Percentiles rank a stretch among this genome's conserved stretches.
These are phyloP conservation scores for Pochonia chlamydosporia DNA, from an alignment of 2,329 filamentous ascomycete species.

Conservation along the genomic window DNA sequence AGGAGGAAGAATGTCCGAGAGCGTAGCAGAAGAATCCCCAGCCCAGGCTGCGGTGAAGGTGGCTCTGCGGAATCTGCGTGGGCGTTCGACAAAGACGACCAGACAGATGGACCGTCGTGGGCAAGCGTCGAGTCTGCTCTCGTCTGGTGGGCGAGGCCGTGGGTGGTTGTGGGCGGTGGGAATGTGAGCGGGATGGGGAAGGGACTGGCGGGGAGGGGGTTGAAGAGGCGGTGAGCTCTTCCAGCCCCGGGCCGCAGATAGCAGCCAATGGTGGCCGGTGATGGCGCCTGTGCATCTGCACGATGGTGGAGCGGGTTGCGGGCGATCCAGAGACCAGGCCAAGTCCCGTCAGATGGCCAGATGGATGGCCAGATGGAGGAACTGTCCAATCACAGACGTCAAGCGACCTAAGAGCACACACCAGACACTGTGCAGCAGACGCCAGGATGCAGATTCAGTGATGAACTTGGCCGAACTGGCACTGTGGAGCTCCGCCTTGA, in stretches of 20 bases:
- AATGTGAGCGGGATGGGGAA: conserved; percentile 9
- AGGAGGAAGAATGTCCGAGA: conserved; percentile 2
- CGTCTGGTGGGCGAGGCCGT: background rate
- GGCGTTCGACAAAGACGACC: conserved; percentile 4
- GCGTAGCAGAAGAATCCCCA: conserved; percentile 1
- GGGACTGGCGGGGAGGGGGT: conserved; percentile 15
- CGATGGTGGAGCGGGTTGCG: conserved; percentile 15
- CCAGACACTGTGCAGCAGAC: background rate
- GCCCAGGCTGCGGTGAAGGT: conserved; percentile 9
- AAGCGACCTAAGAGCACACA: background rate
- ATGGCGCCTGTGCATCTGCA: conserved; percentile 25
- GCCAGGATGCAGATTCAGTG: too few relatives aligned
- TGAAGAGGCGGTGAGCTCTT: conserved; percentile 33
- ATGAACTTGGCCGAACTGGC: too few relatives aligned
- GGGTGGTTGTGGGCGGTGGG: conserved; percentile 3
- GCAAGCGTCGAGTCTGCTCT: too few relatives aligned
- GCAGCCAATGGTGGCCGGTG: conserved; percentile 28
- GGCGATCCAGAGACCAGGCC: conserved; percentile 16
- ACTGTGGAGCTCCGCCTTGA: too few relatives aligned
- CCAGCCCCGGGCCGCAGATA: conserved; percentile 26
- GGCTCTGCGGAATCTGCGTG: conserved; percentile 2
- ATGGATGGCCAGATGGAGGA: conserved; percentile 1
- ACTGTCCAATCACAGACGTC: background rate
- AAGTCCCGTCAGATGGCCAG: background rate
- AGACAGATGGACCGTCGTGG: background rate